phyloP scores from a whole-genome alignment of 1,284 basidiomycete species.

The Hypsizygus ulmarius region DNA sequence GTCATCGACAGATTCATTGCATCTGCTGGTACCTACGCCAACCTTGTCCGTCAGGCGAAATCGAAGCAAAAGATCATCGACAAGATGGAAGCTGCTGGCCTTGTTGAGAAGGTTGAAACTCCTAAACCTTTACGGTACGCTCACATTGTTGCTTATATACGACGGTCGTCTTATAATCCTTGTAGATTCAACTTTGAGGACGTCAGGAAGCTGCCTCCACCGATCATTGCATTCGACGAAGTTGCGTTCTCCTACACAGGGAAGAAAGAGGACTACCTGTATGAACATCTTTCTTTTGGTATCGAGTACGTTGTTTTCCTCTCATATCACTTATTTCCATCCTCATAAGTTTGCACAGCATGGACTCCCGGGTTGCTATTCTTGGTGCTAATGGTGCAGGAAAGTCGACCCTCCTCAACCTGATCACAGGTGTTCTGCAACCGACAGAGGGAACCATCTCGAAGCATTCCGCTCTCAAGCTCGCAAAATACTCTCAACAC shows the following conservation, averaged over 20 bases:
- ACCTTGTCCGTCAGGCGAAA: slow-evolving; percentile 97
- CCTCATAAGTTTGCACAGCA: slow-evolving; percentile 44
- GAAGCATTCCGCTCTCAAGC: slow-evolving; percentile 88
- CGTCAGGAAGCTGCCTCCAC: slow-evolving; percentile 90
- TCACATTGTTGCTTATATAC: slow-evolving; percentile 11
- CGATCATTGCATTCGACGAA: slow-evolving; percentile 94
- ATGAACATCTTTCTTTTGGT: slow-evolving; percentile 89
- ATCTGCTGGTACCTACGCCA: slow-evolving; percentile 98
- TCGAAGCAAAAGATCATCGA: slow-evolving; percentile 99
- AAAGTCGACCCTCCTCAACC: slow-evolving; percentile 95
- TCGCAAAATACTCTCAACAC: slow-evolving; percentile 98
- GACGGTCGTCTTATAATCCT: slow-evolving; percentile 3
- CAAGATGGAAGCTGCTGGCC: slow-evolving; percentile 99
- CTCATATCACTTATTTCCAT: background rate
- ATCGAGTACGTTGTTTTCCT: slow-evolving; percentile 63
- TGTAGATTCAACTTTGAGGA: slow-evolving; percentile 92
- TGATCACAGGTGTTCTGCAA: slow-evolving; percentile 85
- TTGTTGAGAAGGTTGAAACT: slow-evolving; percentile 86
- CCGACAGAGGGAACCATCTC: slow-evolving; percentile 85
- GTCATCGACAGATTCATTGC: slow-evolving; percentile 78
- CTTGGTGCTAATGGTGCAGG: slow-evolving; percentile 98
- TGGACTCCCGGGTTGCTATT: slow-evolving; percentile 95
- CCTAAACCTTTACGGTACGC: slow-evolving; percentile 62
- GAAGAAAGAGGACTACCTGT: slow-evolving; percentile 84
- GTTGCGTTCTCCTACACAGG: slow-evolving; percentile 97